phyloP scores from a whole-genome alignment of 768 basidiomycete species.

The Mycena epipterygia region DNA sequence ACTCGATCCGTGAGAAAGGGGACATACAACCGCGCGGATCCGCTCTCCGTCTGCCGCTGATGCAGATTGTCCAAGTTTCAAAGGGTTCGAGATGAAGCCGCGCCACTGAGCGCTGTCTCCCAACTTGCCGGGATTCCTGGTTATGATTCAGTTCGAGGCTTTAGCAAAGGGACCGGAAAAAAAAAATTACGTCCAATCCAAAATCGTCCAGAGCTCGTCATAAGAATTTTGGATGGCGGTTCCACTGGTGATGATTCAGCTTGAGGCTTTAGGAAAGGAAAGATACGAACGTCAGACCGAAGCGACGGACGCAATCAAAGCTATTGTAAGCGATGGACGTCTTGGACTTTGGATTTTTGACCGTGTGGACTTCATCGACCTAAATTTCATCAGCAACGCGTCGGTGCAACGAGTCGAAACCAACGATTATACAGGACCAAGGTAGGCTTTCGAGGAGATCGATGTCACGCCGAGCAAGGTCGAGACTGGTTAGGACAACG shows the following conservation, averaged over 20 bases:
- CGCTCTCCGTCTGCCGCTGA: slow-evolving; percentile 75
- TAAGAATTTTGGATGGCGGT: slow-evolving; percentile 88
- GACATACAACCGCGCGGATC: slow-evolving; percentile 63
- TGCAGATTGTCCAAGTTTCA: slow-evolving; percentile 77
- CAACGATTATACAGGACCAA: slow-evolving; percentile 80
- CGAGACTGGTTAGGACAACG: slow-evolving; percentile 88
- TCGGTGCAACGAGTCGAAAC: too few relatives aligned
- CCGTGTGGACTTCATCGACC: slow-evolving; percentile 93
- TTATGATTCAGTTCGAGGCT: too few relatives aligned
- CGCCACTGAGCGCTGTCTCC: slow-evolving; percentile 86
- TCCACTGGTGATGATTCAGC: too few relatives aligned
- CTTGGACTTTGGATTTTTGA: slow-evolving; percentile 84
- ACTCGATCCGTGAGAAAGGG: background rate
- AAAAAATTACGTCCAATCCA: slow-evolving; percentile 97
- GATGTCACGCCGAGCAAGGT: slow-evolving; percentile 80
- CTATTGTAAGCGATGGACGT: slow-evolving; percentile 78
- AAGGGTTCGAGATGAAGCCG: slow-evolving; percentile 74
- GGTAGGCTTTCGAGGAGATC: slow-evolving; percentile 75
- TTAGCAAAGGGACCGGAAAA: too few relatives aligned
- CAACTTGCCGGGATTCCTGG: slow-evolving; percentile 82
- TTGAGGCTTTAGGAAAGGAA: too few relatives aligned
- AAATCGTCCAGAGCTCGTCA: slow-evolving; percentile 90
- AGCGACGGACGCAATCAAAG: slow-evolving; percentile 76
- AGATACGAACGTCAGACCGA: slow-evolving; percentile 93
- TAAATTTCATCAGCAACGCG: too few relatives aligned